Base-by-base conservation (phyloP, 75 land plant genomes). In the Sequoiadendron giganteum region DNA sequence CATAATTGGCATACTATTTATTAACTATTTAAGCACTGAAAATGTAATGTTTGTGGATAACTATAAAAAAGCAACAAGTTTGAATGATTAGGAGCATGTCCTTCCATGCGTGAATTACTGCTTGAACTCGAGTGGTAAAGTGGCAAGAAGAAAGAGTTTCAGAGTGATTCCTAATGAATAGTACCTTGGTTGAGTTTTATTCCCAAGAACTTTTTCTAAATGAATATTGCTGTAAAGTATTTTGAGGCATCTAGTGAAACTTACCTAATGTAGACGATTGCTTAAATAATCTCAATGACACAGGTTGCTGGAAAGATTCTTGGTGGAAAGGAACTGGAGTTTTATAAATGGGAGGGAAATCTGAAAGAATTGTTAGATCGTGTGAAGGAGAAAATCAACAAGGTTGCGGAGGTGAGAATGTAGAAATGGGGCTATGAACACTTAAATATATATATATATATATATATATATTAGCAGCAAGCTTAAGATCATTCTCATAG, bases 281-380 rank as follows among this genome's bases (percentile, higher is more conserved):
- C 55, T 45, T 45, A 40, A 45, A 1, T 25, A 47, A 45, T 82
- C 28, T n/a, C 32, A 45, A 82, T 82, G 47, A 16, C 9, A 40
- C 90, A 98, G 99, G 99, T 98, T 56, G 95, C 99, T 45, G 90
- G 93, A 73, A 93, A 88, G 88, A 92, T 98, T 85, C 89, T 98
- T 43, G 89, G 93, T 86, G 93, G 93, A 43, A 94, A 89, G 87
- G 95, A 92, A 76, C 91, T 98, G 87, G 99, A 97, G 89, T 98
- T 98, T 86, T 98, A 98, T 91, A 97, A 95, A 87, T 98, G 99
- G 99, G 97, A 97, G 73, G 99, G 95, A 76, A 95, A 97, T 83
- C 93, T 98, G 70, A 87, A 93, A 11, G 88, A 94, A 77, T 88
- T 95, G 30, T 88, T 98, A 92, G 92, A 93, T 89, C 93, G 92